These are phyloP conservation scores for Lactarius psammicola DNA, from an alignment of 768 basidiomycete genomes.

Conservation along the genomic window DNA sequence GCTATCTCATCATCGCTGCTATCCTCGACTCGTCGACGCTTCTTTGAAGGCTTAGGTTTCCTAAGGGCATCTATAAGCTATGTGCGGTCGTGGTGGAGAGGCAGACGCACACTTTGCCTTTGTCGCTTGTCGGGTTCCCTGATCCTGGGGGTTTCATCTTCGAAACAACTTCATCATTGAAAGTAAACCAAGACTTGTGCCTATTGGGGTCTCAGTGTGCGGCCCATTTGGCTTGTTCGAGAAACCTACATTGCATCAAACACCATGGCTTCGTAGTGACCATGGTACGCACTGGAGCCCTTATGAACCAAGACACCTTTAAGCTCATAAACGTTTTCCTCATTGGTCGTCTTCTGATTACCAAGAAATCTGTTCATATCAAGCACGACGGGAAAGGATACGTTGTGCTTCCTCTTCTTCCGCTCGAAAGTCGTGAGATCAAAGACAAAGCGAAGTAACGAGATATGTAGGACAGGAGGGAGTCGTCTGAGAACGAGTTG, in stretches of 20 bases:
- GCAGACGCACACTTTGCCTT: slow-evolving; percentile 25
- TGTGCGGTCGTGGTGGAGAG: neutral
- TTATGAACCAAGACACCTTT: slow-evolving; percentile 86
- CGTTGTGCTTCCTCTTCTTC: slow-evolving; percentile 80
- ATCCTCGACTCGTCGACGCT: slow-evolving; percentile 55
- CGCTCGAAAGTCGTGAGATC: slow-evolving; percentile 75
- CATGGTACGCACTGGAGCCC: slow-evolving; percentile 88
- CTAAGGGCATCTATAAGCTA: slow-evolving; percentile 10
- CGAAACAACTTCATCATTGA: slow-evolving; percentile 86
- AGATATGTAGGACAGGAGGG: slow-evolving; percentile 89
- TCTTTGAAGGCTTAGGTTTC: slow-evolving; percentile 37
- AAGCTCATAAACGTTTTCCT: slow-evolving; percentile 65
- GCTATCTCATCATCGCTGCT: slow-evolving; percentile 46
- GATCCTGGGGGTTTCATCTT: slow-evolving; percentile 56
- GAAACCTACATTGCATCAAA: slow-evolving; percentile 61
- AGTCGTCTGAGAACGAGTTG: slow-evolving; percentile 66
- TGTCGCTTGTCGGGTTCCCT: slow-evolving; percentile 35
- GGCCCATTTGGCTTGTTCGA: neutral
- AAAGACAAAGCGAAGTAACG: slow-evolving; percentile 90
- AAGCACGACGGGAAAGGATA: slow-evolving; percentile 72
- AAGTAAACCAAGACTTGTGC: slow-evolving; percentile 79
- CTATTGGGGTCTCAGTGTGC: slow-evolving; percentile 38
- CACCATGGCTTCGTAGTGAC: slow-evolving; percentile 86
- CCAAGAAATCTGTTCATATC: slow-evolving; percentile 68
- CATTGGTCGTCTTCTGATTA: slow-evolving; percentile 19